Percentiles rank a stretch among this genome's conserved stretches.
Evolutionary conservation across 306 rosid species (phyloP).

Genomic region (Dalbergia cultrata): DNA sequence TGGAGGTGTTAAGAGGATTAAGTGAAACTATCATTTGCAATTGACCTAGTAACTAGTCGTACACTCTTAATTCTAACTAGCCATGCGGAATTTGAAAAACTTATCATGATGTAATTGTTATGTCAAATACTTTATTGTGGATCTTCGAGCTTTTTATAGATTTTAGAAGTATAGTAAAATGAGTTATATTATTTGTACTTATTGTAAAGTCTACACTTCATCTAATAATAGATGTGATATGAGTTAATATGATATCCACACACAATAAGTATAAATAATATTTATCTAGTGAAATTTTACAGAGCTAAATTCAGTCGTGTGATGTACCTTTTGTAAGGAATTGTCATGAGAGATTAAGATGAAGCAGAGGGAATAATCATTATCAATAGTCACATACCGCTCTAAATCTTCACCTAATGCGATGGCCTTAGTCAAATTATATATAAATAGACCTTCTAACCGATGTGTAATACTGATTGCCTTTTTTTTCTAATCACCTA

Average conservation of each 20-base stretch:
- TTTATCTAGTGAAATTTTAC: not conserved
- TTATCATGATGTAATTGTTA: not conserved
- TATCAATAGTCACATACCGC: constrained; percentile 24
- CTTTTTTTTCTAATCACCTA: not conserved
- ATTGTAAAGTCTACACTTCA: too few species aligned
- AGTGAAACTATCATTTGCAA: constrained; percentile 4
- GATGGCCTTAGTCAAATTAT: constrained; percentile 31
- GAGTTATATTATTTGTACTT: too few species aligned
- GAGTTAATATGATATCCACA: too few species aligned
- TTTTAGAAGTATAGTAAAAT: not conserved
- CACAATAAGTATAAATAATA: too few species aligned
- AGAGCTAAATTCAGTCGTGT: not conserved
- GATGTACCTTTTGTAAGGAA: not conserved
- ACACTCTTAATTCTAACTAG: not conserved
- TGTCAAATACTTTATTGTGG: not conserved
- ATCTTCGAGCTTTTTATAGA: not conserved
- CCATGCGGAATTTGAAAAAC: not conserved
- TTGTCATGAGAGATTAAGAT: not conserved
- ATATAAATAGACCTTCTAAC: constrained; percentile 24
- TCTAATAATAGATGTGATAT: too few species aligned
- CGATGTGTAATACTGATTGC: not conserved
- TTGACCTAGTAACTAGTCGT: not conserved
- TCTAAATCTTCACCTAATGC: constrained; percentile 50
- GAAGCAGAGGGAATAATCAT: not conserved
- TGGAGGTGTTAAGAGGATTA: not conserved